These are phyloP conservation scores for Candida tallmaniae DNA, from an alignment of 805 yeast species.

Conservation along the genomic window DNA sequence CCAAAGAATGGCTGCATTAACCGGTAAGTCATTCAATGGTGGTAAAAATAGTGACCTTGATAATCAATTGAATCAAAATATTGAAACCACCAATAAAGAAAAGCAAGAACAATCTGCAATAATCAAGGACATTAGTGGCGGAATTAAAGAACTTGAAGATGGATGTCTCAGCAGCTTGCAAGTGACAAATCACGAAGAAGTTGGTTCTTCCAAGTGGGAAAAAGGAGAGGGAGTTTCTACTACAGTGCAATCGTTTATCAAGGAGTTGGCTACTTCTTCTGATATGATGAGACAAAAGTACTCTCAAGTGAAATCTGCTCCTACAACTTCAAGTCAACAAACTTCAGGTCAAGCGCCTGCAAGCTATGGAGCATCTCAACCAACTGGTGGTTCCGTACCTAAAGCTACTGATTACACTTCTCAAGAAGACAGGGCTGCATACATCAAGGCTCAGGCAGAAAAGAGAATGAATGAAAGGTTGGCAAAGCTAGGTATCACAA, in stretches of 20 bases:
- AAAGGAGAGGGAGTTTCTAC: constrained; percentile 71
- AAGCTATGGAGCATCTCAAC: constrained; percentile 7
- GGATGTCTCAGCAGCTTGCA: constrained; percentile 42
- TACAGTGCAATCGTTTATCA: constrained; percentile 59
- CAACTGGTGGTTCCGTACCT: constrained; percentile 6
- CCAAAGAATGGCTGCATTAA: constrained; percentile 88
- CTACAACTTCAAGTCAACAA: constrained; percentile 8
- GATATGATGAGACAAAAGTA: constrained; percentile 4
- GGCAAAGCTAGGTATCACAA: constrained; percentile 70
- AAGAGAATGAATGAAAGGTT: constrained; percentile 78
- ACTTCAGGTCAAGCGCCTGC: constrained; percentile 7
- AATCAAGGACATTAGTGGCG: constrained; percentile 65
- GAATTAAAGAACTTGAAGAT: constrained; percentile 60
- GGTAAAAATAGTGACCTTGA: constrained; percentile 50
- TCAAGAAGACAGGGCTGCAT: constrained; percentile 71
- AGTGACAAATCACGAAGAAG: constrained; percentile 37
- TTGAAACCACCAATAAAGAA: constrained; percentile 48
- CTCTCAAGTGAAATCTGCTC: constrained; percentile 1
- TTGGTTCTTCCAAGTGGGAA: constrained; percentile 71
- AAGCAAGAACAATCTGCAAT: constrained; percentile 53
- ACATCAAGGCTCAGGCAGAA: constrained; percentile 72
- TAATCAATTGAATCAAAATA: constrained; percentile 46
- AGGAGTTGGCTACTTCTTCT: constrained; percentile 32
- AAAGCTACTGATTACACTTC: constrained; percentile 24
- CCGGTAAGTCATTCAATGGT: constrained; percentile 55